Conservation (phyloP, 2,329 filamentous ascomycete species). For the Phoma herbarum region DNA sequence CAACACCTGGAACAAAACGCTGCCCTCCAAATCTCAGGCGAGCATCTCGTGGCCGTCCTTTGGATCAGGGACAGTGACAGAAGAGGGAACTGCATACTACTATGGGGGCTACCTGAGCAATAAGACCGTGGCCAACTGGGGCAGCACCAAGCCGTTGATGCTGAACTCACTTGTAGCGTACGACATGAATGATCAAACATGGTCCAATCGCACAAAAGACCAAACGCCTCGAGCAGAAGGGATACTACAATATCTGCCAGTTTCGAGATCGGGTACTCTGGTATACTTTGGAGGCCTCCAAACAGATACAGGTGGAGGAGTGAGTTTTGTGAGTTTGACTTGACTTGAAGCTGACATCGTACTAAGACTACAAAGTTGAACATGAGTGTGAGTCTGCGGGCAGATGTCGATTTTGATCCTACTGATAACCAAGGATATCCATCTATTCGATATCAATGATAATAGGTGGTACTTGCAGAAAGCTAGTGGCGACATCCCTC, state of each 20-base stretch:
- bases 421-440: conserved; percentile 40
- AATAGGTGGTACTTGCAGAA: conserved; percentile 66
- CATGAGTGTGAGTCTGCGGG: conserved; percentile 31
- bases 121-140: conserved; percentile 48
- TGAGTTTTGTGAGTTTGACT: too few relatives aligned
- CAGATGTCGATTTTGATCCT: too few relatives aligned
- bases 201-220: conserved; percentile 60
- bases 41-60: conserved; percentile 23
- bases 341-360: too few relatives aligned
- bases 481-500: conserved; percentile 62
- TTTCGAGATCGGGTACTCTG: conserved; percentile 63
- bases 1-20: conserved; percentile 62
- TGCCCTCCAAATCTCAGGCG: conserved; percentile 9
- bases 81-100: conserved; percentile 55
- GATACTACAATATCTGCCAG: conserved; percentile 65
- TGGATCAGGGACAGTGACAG: conserved; percentile 13
- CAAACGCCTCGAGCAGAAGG: conserved; percentile 61
- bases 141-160: conserved; percentile 38
- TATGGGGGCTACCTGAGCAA: conserved; percentile 68
- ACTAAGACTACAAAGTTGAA: too few relatives aligned
- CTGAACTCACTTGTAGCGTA: conserved; percentile 62
- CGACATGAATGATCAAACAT: conserved; percentile 60
- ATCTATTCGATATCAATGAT: conserved; percentile 66
- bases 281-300: conserved; percentile 70
- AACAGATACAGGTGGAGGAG: too few relatives aligned